These are phyloP conservation scores for Rhodotorula kratochvilovae DNA, from an alignment of 768 basidiomycete species.

Conservation along the genomic window DNA sequence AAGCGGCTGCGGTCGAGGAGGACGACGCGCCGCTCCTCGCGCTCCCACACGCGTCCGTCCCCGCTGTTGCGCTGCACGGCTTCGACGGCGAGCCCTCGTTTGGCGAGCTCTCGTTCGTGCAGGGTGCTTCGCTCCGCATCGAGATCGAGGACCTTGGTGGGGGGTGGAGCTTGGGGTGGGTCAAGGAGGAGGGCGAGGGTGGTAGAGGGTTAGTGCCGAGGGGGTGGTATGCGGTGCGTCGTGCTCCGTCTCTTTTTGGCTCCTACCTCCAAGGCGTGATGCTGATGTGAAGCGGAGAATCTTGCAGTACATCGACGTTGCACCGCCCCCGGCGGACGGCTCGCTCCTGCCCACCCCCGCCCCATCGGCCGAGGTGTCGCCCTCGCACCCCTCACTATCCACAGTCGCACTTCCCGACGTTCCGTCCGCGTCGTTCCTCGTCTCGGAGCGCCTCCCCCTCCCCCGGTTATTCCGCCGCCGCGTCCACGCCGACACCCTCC, in stretches of 20 bases:
- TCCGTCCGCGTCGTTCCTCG: too few relatives aligned
- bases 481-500: neutral
- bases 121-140: constrained; percentile 5
- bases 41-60: neutral
- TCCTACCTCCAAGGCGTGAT: neutral
- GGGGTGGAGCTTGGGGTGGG: constrained; percentile 33
- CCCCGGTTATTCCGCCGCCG: neutral
- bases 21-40: neutral
- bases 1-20: too few relatives aligned
- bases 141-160: constrained; percentile 34
- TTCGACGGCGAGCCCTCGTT: constrained; percentile 22
- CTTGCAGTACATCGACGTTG: constrained; percentile 16
- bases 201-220: constrained; percentile 32
- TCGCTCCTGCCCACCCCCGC: neutral
- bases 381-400: neutral
- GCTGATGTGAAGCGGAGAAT: neutral
- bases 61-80: constrained; percentile 26
- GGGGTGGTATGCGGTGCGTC: constrained; percentile 32
- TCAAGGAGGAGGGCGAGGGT: constrained; percentile 8
- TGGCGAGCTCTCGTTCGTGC: constrained; percentile 29
- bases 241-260: neutral
- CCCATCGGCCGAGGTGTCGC: neutral
- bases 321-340: neutral
- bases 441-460: neutral
- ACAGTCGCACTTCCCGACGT: too few relatives aligned